phyloP scores from a whole-genome alignment of 495 filamentous ascomycete species.

The Oidiodendron maius region DNA sequence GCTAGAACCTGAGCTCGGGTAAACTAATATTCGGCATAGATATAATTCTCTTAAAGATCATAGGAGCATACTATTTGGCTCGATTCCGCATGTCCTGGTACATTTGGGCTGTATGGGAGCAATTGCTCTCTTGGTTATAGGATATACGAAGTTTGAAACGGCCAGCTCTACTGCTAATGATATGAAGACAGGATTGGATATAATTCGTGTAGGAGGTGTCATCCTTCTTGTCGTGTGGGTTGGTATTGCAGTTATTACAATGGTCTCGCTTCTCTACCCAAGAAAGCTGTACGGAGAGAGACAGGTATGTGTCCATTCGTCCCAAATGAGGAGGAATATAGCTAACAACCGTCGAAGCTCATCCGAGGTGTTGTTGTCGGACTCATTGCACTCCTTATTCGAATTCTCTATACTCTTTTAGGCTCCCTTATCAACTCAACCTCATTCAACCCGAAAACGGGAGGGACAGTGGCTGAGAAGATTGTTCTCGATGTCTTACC shows the following conservation, averaged over 20 bases:
- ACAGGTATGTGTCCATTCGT: not conserved
- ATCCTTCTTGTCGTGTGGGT: not conserved
- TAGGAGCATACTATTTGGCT: not conserved
- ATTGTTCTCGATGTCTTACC: slow-evolving; percentile 2
- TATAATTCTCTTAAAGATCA: not conserved
- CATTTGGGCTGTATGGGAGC: not conserved
- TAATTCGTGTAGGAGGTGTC: not conserved
- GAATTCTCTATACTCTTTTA: not conserved
- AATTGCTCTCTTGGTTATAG: not conserved
- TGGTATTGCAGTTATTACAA: not conserved
- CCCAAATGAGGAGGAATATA: not conserved
- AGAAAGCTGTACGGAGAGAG: not conserved
- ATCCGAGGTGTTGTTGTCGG: not conserved
- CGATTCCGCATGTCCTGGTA: not conserved
- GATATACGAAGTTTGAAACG: not conserved
- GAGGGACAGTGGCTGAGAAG: not conserved
- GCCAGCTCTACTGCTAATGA: not conserved
- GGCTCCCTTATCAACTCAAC: not conserved
- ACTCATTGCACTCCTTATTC: not conserved
- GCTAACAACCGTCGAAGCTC: not conserved
- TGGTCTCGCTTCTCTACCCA: not conserved
- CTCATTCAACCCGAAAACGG: slow-evolving; percentile 1
- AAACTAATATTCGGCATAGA: not conserved
- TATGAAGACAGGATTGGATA: slow-evolving; percentile 1
- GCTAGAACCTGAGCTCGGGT: not conserved